phyloP scores from a whole-genome alignment of 1,284 basidiomycete species.

The Cryptococcus deneoformans region DNA sequence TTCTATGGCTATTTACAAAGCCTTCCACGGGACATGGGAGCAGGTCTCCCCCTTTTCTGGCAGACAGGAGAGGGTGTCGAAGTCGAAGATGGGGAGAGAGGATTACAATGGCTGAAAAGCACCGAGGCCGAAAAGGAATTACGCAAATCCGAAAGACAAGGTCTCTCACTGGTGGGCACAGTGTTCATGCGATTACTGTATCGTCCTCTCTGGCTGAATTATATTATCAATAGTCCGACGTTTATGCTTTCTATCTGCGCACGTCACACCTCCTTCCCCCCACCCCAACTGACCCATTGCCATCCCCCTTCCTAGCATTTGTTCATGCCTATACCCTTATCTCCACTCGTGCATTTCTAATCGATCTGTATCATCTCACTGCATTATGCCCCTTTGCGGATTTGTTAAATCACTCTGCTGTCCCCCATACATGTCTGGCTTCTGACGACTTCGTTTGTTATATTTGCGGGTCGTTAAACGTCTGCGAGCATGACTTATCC shows the following conservation, averaged over 20 bases:
- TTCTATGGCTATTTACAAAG: constrained; percentile 49
- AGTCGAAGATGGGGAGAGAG: constrained; percentile 25
- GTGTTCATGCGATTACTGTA: neutral
- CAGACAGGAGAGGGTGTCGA: neutral
- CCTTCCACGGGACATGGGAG: constrained; percentile 36
- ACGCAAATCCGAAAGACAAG: constrained; percentile 25
- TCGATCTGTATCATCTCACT: constrained; percentile 79
- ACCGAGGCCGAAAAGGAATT: constrained; percentile 46
- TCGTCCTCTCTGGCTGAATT: constrained; percentile 12
- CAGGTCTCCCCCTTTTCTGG: constrained; percentile 48
- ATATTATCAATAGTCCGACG: constrained; percentile 8
- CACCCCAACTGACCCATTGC: constrained; percentile 16
- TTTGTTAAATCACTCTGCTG: constrained; percentile 73
- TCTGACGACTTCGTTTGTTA: constrained; percentile 81
- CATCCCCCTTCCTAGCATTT: constrained; percentile 56
- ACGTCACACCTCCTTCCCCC: constrained; percentile 30
- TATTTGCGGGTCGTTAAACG: constrained; percentile 67
- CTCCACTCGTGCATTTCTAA: constrained; percentile 79
- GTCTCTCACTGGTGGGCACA: constrained; percentile 34
- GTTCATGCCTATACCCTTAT: constrained; percentile 73
- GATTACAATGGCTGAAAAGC: constrained; percentile 31
- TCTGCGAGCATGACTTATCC: constrained; percentile 60
- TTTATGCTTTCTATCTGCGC: constrained; percentile 31
- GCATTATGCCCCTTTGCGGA: constrained; percentile 89
- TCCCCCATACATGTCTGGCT: constrained; percentile 49